Evolutionary conservation across 2,329 filamentous ascomycete genomes (phyloP), one percentile per base, ranked within the genome.

Genomic region (Thielaviopsis cerberus): DNA sequence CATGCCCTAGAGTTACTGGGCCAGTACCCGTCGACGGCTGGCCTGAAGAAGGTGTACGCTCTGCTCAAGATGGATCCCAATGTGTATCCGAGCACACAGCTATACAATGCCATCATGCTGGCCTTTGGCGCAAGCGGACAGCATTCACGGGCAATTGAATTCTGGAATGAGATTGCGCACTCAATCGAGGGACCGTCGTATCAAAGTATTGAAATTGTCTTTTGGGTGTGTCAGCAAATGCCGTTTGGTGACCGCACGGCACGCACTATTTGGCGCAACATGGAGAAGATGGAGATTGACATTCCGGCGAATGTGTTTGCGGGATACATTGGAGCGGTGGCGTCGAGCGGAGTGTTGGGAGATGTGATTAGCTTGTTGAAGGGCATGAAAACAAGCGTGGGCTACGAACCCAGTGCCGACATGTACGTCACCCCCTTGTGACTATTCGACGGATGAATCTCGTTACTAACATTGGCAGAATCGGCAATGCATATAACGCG

Each of bases 51-150:
- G 62, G 79, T 94, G 1, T 86, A 95, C 72, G 95, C 96, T 67
- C 91, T 95, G 80, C 76, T 96, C 63, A 97, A 95, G 71, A 83
- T 96, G 68, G 92, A 98, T 68, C 77, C 83, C n/a, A 79, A 80
- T 50, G 77, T 97, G 41, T 82, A 90, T 64, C 77, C 84, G 4
- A 82, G 79, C 64, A 97, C 91, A 0, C 75, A 74, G 58, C 74
- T 97, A 1, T 81, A 85, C 64, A 97, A 95, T 65, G 82, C 85
- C 0, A 73, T 97, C 54, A 95, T 98, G 82, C 75, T 92, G 13
- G 90, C 88, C 0, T 91, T 94, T 66, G 80, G 82, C 1, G 78
- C 80, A 1, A 86, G 82, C 65, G 85, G 79, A 6, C 75, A 82
- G 62, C 75, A 84, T 0, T 70, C 76, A 27, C 78, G 79, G 57